Evolutionary conservation across 78 protist species (phyloP), one percentile per base, ranked within the genome.

Genomic region (Capsaspora owczarzaki): DNA sequence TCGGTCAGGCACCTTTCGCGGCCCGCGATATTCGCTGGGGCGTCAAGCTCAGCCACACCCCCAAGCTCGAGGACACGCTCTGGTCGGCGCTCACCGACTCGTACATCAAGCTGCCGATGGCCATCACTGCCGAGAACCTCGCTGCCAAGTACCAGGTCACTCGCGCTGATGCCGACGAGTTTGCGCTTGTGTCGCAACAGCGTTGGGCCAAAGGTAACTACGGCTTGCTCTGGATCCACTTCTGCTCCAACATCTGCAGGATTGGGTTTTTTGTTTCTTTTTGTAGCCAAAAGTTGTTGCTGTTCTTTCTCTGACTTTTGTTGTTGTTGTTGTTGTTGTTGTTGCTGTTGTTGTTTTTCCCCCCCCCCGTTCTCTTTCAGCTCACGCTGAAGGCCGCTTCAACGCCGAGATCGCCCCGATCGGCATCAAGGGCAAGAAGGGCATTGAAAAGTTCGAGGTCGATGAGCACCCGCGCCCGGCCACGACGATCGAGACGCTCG

Each of bases 401-500:
- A 23, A 33, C 43, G 61, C 35, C 38, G 94, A 90, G 85, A 84
- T 90, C 66, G 51, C 66, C 33, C 88, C 94, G 20, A 46, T 90
- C 16, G 66, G 44, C 72, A 2, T 85, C 38, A 78, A 71, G 81
- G 49, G 44, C 56, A 44, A 76, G 81, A 61, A 69, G 33, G 82
- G 75, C 5, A 0, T 6, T 33, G 63, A 43, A 41, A 29, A 29
- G 35, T 72, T 91, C 10, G 79, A 23, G n/a, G 14, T 23, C 29
- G 94, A 91, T 61, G 94, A 91, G 80, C 84, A 86, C 66, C 85
- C 89, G 23, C 84, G 83, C 29, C 63, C 82, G 12, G 33, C 43
- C 38, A 41, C 85, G n/a, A 69, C 81, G 20, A 23, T 61, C 25
- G 89, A 79, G 68, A 42, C 38, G 2, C 81, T 87, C 10, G 41